Percentiles rank a stretch among this genome's conserved stretches.
phyloP scores from a whole-genome alignment of 2,329 filamentous ascomycete genomes.

The Pseudopithomyces maydicus region DNA sequence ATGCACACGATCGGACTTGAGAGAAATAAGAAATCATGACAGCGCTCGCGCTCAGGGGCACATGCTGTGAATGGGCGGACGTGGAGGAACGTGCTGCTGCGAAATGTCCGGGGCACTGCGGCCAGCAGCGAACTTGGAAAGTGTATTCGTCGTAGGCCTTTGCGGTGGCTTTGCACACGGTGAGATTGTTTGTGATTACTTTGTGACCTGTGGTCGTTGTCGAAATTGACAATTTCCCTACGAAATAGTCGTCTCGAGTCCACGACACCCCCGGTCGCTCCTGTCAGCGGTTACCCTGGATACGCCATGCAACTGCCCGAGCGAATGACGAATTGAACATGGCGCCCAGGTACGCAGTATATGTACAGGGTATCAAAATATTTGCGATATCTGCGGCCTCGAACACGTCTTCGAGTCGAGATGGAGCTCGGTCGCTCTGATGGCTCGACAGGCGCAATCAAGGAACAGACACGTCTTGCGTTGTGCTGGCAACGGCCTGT shows the following conservation, averaged over 20 bases:
- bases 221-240: conserved; percentile 12
- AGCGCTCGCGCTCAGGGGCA: background rate
- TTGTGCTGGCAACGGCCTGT: background rate
- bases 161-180: background rate
- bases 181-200: background rate
- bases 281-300: background rate
- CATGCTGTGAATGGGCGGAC: background rate
- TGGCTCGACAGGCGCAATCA: too few species aligned
- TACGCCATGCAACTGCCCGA: background rate
- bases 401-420: too few species aligned
- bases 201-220: background rate
- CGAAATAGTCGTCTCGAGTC: conserved; percentile 12
- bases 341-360: background rate
- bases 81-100: background rate
- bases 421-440: too few species aligned
- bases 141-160: background rate
- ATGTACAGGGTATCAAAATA: background rate
- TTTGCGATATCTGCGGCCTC: too few species aligned
- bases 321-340: background rate
- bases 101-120: background rate
- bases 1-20: background rate
- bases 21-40: background rate
- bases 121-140: background rate
- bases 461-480: too few species aligned
- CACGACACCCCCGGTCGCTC: background rate